These are phyloP conservation scores for Agaricus blazei DNA, from an alignment of 768 basidiomycete species.

Conservation along the genomic window DNA sequence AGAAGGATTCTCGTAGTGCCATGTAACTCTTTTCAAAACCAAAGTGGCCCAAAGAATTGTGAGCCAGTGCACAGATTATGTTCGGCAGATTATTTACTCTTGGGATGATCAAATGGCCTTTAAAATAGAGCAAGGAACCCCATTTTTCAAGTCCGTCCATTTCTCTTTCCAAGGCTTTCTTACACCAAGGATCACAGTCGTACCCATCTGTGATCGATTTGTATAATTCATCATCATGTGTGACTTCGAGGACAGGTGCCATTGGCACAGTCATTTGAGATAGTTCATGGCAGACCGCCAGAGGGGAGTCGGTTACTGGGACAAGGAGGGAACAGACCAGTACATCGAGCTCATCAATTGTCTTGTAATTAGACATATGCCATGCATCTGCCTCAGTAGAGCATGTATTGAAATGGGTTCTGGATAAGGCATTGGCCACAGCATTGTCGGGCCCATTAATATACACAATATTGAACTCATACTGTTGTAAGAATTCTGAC, in stretches of 20 bases:
- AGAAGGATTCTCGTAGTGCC: slow-evolving; percentile 18
- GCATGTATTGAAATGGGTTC: slow-evolving; percentile 21
- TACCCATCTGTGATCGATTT: slow-evolving; percentile 16
- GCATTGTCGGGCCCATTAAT: not conserved
- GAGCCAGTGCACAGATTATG: slow-evolving; percentile 21
- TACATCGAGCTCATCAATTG: too few relatives aligned
- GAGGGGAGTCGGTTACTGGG: too few relatives aligned
- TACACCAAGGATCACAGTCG: not conserved
- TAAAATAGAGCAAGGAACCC: slow-evolving; percentile 20
- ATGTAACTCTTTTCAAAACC: slow-evolving; percentile 28
- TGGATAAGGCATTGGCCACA: slow-evolving; percentile 24
- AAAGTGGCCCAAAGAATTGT: slow-evolving; percentile 28
- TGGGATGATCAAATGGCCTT: slow-evolving; percentile 18
- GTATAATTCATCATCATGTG: too few relatives aligned
- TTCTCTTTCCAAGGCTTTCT: too few relatives aligned
- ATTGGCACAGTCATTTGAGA: too few relatives aligned
- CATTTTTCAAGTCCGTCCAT: not conserved
- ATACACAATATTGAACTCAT: slow-evolving; percentile 25
- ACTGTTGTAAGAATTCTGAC: slow-evolving; percentile 15
- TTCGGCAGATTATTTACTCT: slow-evolving; percentile 15
- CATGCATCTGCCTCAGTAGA: slow-evolving; percentile 21
- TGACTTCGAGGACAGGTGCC: too few relatives aligned
- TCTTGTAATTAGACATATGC: too few relatives aligned
- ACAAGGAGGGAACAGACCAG: too few relatives aligned
- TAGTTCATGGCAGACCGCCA: too few relatives aligned